Evolutionary conservation across 2,329 filamentous ascomycete genomes (phyloP).

Genomic region (Coniochaeta hoffmannii): DNA sequence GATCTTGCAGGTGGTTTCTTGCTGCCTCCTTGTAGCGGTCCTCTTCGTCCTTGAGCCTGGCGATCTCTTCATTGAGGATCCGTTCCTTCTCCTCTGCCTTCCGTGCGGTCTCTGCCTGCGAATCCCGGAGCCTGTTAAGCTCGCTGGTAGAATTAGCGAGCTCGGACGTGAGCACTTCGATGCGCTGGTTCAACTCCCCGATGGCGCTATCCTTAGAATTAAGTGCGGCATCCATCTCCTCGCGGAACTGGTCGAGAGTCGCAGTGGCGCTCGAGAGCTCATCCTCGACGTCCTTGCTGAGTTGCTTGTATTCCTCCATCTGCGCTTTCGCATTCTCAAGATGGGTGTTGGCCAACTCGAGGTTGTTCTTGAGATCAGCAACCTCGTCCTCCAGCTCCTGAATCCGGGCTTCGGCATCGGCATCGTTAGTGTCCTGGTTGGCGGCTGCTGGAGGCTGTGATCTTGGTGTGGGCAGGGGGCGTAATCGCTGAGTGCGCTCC

Average conservation of each 20-base stretch:
- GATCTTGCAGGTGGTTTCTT: slow-evolving; percentile 80
- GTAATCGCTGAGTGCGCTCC: slow-evolving; percentile 74
- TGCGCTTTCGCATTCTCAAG: slow-evolving; percentile 75
- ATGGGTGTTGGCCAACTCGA: slow-evolving; percentile 74
- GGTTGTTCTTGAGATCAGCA: slow-evolving; percentile 77
- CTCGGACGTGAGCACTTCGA: slow-evolving; percentile 78
- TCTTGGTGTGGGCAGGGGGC: slow-evolving; percentile 66
- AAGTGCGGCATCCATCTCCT: slow-evolving; percentile 72
- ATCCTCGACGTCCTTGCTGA: slow-evolving; percentile 83
- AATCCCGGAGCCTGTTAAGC: slow-evolving; percentile 69
- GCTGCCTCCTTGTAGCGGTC: slow-evolving; percentile 73
- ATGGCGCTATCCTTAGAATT: slow-evolving; percentile 74
- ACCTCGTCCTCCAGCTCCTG: slow-evolving; percentile 81
- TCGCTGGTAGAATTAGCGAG: slow-evolving; percentile 76
- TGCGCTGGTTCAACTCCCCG: slow-evolving; percentile 71
- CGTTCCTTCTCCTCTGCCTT: slow-evolving; percentile 77
- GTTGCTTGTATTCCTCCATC: slow-evolving; percentile 79
- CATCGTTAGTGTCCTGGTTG: slow-evolving; percentile 30
- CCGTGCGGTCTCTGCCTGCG: slow-evolving; percentile 66
- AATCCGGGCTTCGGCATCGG: slow-evolving; percentile 49
- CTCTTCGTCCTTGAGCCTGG: slow-evolving; percentile 74
- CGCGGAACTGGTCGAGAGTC: slow-evolving; percentile 78
- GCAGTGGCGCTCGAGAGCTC: slow-evolving; percentile 71
- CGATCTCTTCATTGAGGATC: slow-evolving; percentile 69
- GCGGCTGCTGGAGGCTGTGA: slow-evolving; percentile 27